phyloP scores from a whole-genome alignment of 2,329 filamentous ascomycete genomes.

The Trichoderma sp. region DNA sequence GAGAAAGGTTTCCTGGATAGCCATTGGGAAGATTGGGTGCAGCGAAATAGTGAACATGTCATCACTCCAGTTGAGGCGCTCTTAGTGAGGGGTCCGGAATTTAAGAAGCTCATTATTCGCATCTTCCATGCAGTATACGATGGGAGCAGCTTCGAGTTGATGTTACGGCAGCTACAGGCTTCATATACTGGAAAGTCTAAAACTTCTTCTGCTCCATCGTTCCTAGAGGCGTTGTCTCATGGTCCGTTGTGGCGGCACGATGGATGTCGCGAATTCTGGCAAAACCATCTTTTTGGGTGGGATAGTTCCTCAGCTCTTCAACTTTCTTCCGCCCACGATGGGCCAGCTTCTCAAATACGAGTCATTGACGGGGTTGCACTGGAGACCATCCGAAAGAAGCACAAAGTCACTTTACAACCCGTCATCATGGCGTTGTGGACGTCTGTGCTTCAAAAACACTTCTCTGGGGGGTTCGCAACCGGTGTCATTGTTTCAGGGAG shows the following conservation, averaged over 20 bases:
- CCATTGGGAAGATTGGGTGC: slow-evolving; percentile 54
- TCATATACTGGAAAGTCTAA: slow-evolving; percentile 30
- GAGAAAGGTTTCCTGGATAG: slow-evolving; percentile 40
- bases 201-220: slow-evolving; percentile 51
- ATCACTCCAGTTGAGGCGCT: slow-evolving; percentile 55
- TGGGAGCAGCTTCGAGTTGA: slow-evolving; percentile 71
- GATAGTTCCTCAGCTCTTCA: slow-evolving; percentile 24
- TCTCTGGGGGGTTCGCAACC: slow-evolving; percentile 54
- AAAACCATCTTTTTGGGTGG: slow-evolving; percentile 50
- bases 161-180: slow-evolving; percentile 59
- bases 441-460: slow-evolving; percentile 57
- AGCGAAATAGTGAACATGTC: slow-evolving; percentile 52
- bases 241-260: slow-evolving; percentile 63
- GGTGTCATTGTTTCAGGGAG: slow-evolving; percentile 81
- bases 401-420: slow-evolving; percentile 77
- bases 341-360: slow-evolving; percentile 26
- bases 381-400: slow-evolving; percentile 53
- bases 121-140: slow-evolving; percentile 90
- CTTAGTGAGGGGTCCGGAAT: slow-evolving; percentile 36
- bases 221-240: slow-evolving; percentile 66
- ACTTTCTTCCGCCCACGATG: slow-evolving; percentile 21
- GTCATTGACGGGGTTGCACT: slow-evolving; percentile 47
- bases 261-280: slow-evolving; percentile 65
- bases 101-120: slow-evolving; percentile 57
- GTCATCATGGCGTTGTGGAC: slow-evolving; percentile 76